Percentiles rank a stretch among this genome's conserved stretches.
phyloP scores from a whole-genome alignment of 345 rosid genomes.

The Eutrema heterophyllum region DNA sequence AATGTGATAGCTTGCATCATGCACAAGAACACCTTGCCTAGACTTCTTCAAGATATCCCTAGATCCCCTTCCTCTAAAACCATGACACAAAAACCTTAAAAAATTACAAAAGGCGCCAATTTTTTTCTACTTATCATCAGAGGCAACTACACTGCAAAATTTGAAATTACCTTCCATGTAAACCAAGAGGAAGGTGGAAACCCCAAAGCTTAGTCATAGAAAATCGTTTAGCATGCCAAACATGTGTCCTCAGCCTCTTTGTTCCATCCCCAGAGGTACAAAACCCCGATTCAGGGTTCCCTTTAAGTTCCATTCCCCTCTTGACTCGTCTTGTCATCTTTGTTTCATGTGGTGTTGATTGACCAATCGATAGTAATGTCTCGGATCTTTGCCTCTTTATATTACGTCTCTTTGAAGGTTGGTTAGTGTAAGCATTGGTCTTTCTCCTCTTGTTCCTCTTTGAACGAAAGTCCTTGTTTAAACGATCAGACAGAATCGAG shows the following conservation, averaged over 20 bases:
- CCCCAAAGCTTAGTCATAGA: constrained; percentile 85
- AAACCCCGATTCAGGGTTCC: constrained; percentile 57
- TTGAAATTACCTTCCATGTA: constrained; percentile 65
- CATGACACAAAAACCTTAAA: constrained; percentile 12
- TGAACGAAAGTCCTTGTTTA: constrained; percentile 55
- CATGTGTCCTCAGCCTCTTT: constrained; percentile 83
- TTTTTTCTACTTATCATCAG: background rate
- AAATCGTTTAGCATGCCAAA: constrained; percentile 92
- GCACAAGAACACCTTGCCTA: constrained; percentile 60
- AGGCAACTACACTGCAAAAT: background rate
- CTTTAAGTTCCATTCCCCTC: constrained; percentile 57
- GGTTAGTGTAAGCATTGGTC: constrained; percentile 57
- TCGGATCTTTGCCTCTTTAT: constrained; percentile 42
- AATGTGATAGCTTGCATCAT: constrained; percentile 67
- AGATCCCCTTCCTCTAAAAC: constrained; percentile 77
- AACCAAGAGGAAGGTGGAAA: constrained; percentile 78
- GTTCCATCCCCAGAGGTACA: constrained; percentile 74
- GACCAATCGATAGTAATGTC: constrained; percentile 9
- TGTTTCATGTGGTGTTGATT: constrained; percentile 10
- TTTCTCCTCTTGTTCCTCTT: constrained; percentile 77
- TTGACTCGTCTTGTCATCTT: constrained; percentile 48
- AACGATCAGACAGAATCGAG: constrained; percentile 47
- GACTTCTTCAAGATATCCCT: constrained; percentile 78
- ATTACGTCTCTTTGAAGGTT: constrained; percentile 43
- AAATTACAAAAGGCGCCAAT: background rate